Evolutionary conservation across 352 stramenopile species (phyloP), one percentile per base, ranked within the genome.

Genomic region (Blastocystis sp.): DNA sequence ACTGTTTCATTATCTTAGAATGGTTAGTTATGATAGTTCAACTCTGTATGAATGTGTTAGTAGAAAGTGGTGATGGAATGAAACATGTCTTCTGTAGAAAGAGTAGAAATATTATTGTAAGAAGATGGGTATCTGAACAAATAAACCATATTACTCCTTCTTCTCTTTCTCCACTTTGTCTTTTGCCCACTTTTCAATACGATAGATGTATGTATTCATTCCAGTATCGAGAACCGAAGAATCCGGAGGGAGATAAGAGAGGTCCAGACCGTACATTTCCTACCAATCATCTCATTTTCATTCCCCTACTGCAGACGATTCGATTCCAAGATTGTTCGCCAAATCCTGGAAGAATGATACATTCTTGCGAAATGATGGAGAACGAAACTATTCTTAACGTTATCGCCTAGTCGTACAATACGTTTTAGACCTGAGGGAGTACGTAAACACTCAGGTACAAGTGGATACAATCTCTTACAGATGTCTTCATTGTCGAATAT

Each of bases 171-270:
- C 54, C 32, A 83, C 3, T 27, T 83, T 54, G 24, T 66, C 35
- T 27, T 83, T 83, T 49, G 71, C 71, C 51, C 16, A 43, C 19
- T 83, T 54, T 56, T 83, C 71, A 43, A 83, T 83, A 12, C 32
- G 11, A 51, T 65, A 67, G 16, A 83, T 42, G 32, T 83, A 83
- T 11, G 51, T 3, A 11, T 83, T 83, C 29, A 63, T 42, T 14
- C 54, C 32, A 51, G 5, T 54, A 65, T 83, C 54, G 27, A 32
- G 27, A 21, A 29, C 5, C 11, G 24, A 49, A 43, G 19, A 7
- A 24, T 51, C 42, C 12, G 49, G 24, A 9, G 42, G 71, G 9
- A 83, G 51, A 4, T 61, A 19, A 1, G 19, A 43, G 16, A n/a
- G 21, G 6, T 83, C 71, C n/a, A 83, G 32, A 27, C 54, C 54